A percentile compares a stretch with the other conserved stretches of the same genome.
phyloP scores from a whole-genome alignment of 495 filamentous ascomycete species.

The Talaromyces thailandensis region DNA sequence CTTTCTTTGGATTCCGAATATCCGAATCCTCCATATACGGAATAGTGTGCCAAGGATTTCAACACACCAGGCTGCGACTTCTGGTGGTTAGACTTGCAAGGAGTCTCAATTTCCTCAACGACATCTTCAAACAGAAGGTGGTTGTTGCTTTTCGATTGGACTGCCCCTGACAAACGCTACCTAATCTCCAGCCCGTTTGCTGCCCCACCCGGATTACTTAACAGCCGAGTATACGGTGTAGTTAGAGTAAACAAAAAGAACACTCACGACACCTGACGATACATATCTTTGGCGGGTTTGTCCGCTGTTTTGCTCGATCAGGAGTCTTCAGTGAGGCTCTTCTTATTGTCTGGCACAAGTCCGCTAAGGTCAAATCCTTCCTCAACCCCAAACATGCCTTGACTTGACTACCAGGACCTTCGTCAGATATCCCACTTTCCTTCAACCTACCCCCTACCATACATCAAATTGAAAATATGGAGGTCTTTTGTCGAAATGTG shows the following conservation, averaged over 20 bases:
- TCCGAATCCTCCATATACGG: too few species aligned
- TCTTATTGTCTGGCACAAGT: neutral
- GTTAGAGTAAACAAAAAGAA: neutral
- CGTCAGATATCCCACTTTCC: neutral
- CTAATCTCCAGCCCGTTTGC: neutral
- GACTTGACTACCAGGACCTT: neutral
- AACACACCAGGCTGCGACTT: too few species aligned
- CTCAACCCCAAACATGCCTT: neutral
- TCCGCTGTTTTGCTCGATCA: neutral
- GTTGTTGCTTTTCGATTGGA: neutral
- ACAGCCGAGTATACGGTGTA: too few species aligned
- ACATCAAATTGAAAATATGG: conserved; percentile 16
- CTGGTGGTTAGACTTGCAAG: neutral
- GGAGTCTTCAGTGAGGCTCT: neutral
- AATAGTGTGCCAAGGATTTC: too few species aligned
- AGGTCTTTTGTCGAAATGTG: conserved; percentile 26
- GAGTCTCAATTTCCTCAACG: neutral
- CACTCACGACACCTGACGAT: neutral
- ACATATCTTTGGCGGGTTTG: neutral
- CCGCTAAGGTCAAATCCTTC: too few species aligned
- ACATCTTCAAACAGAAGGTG: neutral
- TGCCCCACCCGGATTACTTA: neutral
- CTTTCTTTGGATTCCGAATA: too few species aligned
- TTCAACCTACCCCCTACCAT: neutral
- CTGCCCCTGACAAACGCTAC: neutral